Conservation (phyloP, 2,329 filamentous ascomycete species). For the Diaporthe destruens region DNA sequence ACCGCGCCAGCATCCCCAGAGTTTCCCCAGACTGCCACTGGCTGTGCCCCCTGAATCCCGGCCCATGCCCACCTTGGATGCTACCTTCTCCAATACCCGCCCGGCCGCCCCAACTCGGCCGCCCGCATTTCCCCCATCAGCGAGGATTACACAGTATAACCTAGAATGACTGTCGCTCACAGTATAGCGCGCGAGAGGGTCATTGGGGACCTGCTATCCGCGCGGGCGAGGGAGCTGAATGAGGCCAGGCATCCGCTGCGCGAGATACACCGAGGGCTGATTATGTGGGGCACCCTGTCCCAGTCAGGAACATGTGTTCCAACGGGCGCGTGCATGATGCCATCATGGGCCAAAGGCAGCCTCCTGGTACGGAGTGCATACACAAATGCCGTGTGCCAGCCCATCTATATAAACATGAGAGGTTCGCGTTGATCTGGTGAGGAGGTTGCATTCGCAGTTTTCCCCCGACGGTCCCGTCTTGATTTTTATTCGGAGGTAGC, state of each 20-base stretch:
- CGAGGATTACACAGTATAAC: not conserved
- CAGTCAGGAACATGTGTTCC: conserved; percentile 24
- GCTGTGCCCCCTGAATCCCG: conserved; percentile 33
- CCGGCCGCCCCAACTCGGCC: conserved; percentile 10
- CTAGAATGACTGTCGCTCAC: not conserved
- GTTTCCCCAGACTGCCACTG: conserved; percentile 38
- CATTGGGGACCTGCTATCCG: conserved; percentile 1
- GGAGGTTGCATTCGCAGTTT: conserved; percentile 12
- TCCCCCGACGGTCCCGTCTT: conserved; percentile 38
- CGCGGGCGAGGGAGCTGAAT: not conserved
- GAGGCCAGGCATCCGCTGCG: conserved; percentile 7
- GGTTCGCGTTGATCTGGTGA: conserved; percentile 9
- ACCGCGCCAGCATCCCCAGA: conserved; percentile 31
- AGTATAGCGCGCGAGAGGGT: conserved; percentile 4
- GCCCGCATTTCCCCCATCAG: conserved; percentile 30
- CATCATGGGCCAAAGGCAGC: conserved; percentile 25
- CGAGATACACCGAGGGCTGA: conserved; percentile 34
- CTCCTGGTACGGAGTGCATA: not conserved
- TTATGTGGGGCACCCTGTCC: conserved; percentile 13
- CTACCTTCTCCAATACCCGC: conserved; percentile 36
- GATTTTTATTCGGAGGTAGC: conserved; percentile 15
- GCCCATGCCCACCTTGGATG: conserved; percentile 19
- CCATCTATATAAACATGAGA: conserved; percentile 20
- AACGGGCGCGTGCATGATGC: conserved; percentile 14
- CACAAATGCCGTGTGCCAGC: not conserved